These are phyloP conservation scores for Talaromyces sp. DNA, from an alignment of 2,329 filamentous ascomycete species.

Conservation along the genomic window DNA sequence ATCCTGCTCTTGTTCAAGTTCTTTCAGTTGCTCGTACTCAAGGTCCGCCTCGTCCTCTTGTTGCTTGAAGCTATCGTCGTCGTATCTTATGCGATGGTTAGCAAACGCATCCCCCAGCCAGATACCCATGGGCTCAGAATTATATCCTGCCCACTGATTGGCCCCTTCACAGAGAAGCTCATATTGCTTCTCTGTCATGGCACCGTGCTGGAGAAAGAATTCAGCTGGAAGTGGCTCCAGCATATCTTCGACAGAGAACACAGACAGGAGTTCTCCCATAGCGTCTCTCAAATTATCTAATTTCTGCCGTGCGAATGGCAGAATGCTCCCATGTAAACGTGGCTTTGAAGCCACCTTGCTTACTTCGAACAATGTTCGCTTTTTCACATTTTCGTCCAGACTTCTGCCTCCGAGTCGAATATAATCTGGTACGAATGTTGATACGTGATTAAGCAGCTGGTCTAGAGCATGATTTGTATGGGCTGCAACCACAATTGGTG, in stretches of 20 bases:
- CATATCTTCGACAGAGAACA: slow-evolving; percentile 36
- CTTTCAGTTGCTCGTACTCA: slow-evolving; percentile 58
- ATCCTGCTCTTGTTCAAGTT: slow-evolving; percentile 57
- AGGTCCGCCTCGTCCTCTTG: slow-evolving; percentile 59
- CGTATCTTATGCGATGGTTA: slow-evolving; percentile 44
- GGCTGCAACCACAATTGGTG: slow-evolving; percentile 73
- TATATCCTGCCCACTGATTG: slow-evolving; percentile 39
- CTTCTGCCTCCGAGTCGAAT: slow-evolving; percentile 67
- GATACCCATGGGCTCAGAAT: slow-evolving; percentile 44
- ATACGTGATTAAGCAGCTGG: slow-evolving; percentile 66
- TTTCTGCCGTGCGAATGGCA: slow-evolving; percentile 35
- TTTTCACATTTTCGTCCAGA: slow-evolving; percentile 61
- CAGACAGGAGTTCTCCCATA: slow-evolving; percentile 42
- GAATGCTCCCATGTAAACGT: slow-evolving; percentile 41
- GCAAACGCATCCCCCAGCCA: slow-evolving; percentile 57
- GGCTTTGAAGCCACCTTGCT: slow-evolving; percentile 35
- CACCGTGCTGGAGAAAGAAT: slow-evolving; percentile 50
- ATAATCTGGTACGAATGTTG: slow-evolving; percentile 60
- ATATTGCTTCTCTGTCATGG: slow-evolving; percentile 63
- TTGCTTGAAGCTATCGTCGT: slow-evolving; percentile 50
- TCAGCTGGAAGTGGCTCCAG: slow-evolving; percentile 51
- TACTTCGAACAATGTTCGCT: slow-evolving; percentile 64
- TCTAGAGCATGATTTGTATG: slow-evolving; percentile 91
- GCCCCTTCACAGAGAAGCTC: slow-evolving; percentile 56
- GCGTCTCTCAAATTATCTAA: slow-evolving; percentile 44